Base-by-base conservation (phyloP, 2,329 filamentous ascomycete genomes). In the Lachnellula hyalina region DNA sequence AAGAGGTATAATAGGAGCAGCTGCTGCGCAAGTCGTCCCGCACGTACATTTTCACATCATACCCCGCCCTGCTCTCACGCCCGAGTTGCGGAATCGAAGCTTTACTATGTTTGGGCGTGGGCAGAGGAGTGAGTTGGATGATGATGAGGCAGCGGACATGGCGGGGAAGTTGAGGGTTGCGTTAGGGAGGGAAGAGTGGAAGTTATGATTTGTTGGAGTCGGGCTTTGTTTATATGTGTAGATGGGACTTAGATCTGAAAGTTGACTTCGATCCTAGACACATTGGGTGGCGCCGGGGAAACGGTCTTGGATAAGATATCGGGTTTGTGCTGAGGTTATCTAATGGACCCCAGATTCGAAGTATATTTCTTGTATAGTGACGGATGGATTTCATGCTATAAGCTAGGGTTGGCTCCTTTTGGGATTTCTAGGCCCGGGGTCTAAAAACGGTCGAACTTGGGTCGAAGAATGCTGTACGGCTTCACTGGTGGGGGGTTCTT, bases 41-140 rank as follows among this genome's bases (percentile, higher is more conserved):
- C 93, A 97, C 71, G 86, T 95, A 48, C 93, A 99, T 71, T 97
- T 95, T 70, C 94, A 99, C 65, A 81, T 97, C 51, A 95, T 99
- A 35, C 93, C 93, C 0, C 76, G 93, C 38, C 91, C 92, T 0
- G 83, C 87, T 52, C 70, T 76, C 36, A 73, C 74, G 54, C 73
- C 71, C 19, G 73, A 81, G 80, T 55, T 76, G 75, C 61, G 80
- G 74, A 47, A 79, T 75, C 61, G 78, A 75, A 6, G 69, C 68
- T 92, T 90, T 74, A 90, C 86, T 47, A 92, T 92, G 88, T 93
- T 93, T 74, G 89, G 89, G 1, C 73, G 85, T 14, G 89, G 89
- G 0, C 77, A 80, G 67, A 75, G 89, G 53, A 83, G 86, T 60
- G 89, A 93, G 58, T 67, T 93, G 53, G 88, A 92, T 63, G 88